phyloP scores from a whole-genome alignment of 1,284 basidiomycete species.

The Malassezia equina region DNA sequence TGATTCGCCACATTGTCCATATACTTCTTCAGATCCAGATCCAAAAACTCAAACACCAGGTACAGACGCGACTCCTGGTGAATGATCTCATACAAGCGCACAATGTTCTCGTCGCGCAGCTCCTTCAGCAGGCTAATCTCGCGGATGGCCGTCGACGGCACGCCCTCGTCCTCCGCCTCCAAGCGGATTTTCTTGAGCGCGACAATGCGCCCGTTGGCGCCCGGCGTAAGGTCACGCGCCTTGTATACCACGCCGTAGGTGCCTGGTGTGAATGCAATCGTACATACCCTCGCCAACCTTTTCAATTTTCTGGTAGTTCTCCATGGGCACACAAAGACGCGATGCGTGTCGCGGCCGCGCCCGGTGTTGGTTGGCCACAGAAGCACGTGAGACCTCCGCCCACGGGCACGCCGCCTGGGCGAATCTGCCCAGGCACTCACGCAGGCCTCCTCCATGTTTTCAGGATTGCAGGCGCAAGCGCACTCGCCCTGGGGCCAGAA shows the following conservation, averaged over 20 bases:
- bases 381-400: background rate
- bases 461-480: slow-evolving; percentile 1
- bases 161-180: slow-evolving; percentile 94
- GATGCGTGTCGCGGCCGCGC: background rate
- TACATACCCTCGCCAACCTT: slow-evolving; percentile 53
- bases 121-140: slow-evolving; percentile 96
- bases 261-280: slow-evolving; percentile 54
- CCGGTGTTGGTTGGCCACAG: slow-evolving; percentile 9
- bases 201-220: slow-evolving; percentile 55
- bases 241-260: slow-evolving; percentile 95
- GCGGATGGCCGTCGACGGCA: slow-evolving; percentile 90
- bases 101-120: slow-evolving; percentile 87
- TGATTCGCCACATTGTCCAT: slow-evolving; percentile 60
- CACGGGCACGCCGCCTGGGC: background rate
- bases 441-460: slow-evolving; percentile 11
- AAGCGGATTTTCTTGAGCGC: slow-evolving; percentile 84
- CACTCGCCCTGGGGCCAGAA: slow-evolving; percentile 12
- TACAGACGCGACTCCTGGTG: slow-evolving; percentile 94
- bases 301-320: slow-evolving; percentile 61
- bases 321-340: slow-evolving; percentile 34
- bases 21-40: slow-evolving; percentile 88
- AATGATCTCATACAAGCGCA: slow-evolving; percentile 83
- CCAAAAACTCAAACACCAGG: slow-evolving; percentile 89
- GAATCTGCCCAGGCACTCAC: background rate
- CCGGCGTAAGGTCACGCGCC: slow-evolving; percentile 52